Percentiles rank a stretch among this genome's conserved stretches.
These are phyloP conservation scores for Neobulgaria alba DNA, from an alignment of 2,329 filamentous ascomycete species.

Conservation along the genomic window DNA sequence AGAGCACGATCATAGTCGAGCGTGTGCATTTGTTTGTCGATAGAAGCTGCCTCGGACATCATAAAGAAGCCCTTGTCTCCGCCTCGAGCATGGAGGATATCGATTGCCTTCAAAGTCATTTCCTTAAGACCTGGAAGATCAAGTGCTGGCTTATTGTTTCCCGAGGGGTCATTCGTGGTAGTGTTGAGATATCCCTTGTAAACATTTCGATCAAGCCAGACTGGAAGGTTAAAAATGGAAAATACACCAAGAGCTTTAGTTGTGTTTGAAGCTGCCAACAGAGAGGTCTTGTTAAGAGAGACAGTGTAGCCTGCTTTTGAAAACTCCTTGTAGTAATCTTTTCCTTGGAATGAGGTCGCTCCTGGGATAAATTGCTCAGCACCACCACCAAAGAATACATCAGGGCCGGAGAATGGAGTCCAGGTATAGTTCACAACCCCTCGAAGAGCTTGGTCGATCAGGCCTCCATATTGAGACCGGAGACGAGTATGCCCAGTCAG, in stretches of 20 bases:
- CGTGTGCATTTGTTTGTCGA: constrained; percentile 85
- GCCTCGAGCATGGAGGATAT: constrained; percentile 61
- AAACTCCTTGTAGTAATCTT: constrained; percentile 73
- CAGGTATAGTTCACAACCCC: constrained; percentile 74
- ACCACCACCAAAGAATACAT: constrained; percentile 76
- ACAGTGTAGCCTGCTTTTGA: constrained; percentile 63
- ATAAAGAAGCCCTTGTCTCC: constrained; percentile 72
- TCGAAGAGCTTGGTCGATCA: constrained; percentile 69
- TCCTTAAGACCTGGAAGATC: constrained; percentile 80
- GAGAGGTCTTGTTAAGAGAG: constrained; percentile 64
- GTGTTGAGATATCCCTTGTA: constrained; percentile 60
- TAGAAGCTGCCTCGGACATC: constrained; percentile 77
- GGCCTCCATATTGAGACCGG: constrained; percentile 58
- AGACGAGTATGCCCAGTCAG: constrained; percentile 64
- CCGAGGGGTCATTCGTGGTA: constrained; percentile 61
- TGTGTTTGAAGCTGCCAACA: constrained; percentile 47
- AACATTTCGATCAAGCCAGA: constrained; percentile 81
- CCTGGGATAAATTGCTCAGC: constrained; percentile 71
- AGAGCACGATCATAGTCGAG: constrained; percentile 82
- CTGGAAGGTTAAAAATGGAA: constrained; percentile 64
- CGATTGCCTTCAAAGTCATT: constrained; percentile 82
- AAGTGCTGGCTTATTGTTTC: constrained; percentile 52
- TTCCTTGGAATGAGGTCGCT: constrained; percentile 54
- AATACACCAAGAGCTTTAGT: constrained; percentile 70
- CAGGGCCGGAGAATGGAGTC: constrained; percentile 65